These are phyloP conservation scores for Xylaria sp. DNA, from an alignment of 2,329 filamentous ascomycete genomes.

Conservation along the genomic window DNA sequence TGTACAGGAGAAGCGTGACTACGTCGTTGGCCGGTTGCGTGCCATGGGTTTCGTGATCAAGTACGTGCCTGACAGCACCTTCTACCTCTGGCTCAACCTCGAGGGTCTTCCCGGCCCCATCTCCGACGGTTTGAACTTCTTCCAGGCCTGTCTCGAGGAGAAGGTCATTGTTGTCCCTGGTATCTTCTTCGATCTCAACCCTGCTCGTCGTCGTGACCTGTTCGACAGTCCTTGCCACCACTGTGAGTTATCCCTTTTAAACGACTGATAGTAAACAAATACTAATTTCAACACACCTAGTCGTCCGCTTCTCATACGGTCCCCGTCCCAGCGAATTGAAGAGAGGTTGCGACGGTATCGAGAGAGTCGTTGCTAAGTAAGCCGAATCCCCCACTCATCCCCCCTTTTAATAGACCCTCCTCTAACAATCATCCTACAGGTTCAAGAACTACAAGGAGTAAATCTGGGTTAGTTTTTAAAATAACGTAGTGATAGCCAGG, in stretches of 20 bases:
- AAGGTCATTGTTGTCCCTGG: constrained; percentile 95
- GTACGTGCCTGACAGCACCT: constrained; percentile 83
- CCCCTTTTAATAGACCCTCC: background rate
- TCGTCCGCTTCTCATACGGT: constrained; percentile 79
- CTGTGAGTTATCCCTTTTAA: constrained; percentile 37
- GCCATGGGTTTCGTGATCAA: constrained; percentile 85
- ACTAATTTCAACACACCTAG: constrained; percentile 15
- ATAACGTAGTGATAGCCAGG: background rate
- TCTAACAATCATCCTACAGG: constrained; percentile 15
- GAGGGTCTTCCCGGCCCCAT: constrained; percentile 71
- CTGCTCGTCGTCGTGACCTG: constrained; percentile 78
- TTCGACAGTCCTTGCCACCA: constrained; percentile 95
- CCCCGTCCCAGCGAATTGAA: constrained; percentile 74
- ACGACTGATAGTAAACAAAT: background rate
- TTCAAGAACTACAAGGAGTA: constrained; percentile 27
- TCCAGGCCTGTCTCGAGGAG: constrained; percentile 86
- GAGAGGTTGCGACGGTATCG: constrained; percentile 77
- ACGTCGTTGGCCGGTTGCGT: constrained; percentile 70
- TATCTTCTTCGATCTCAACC: constrained; percentile 97
- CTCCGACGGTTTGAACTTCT: constrained; percentile 92
- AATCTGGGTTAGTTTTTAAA: background rate
- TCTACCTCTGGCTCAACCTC: constrained; percentile 76
- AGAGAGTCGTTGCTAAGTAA: constrained; percentile 71
- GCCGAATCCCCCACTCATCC: constrained; percentile 22
- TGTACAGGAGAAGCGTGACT: constrained; percentile 78